phyloP scores from a whole-genome alignment of 2,329 filamentous ascomycete species.

The Neoascochyta sp. region DNA sequence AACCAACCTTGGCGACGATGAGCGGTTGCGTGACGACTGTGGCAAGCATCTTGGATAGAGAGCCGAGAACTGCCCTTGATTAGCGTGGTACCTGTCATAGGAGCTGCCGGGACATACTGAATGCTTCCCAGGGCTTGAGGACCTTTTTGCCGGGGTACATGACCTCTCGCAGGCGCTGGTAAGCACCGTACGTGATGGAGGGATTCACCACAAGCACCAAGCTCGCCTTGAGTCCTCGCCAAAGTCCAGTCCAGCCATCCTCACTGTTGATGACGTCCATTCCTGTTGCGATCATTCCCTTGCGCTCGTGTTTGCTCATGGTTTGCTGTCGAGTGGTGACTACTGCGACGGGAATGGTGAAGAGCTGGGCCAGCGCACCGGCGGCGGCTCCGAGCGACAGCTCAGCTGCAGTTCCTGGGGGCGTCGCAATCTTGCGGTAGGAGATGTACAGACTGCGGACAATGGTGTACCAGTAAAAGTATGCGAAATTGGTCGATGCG shows the following conservation, averaged over 20 bases:
- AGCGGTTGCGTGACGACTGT: slow-evolving; percentile 91
- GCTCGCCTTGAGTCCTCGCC: slow-evolving; percentile 93
- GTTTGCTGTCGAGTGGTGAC: slow-evolving; percentile 96
- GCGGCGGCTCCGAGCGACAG: slow-evolving; percentile 80
- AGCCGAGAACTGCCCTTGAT: slow-evolving; percentile 80
- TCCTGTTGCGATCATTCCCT: slow-evolving; percentile 81
- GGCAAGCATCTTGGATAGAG: slow-evolving; percentile 86
- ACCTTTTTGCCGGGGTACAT: slow-evolving; percentile 74
- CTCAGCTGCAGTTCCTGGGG: slow-evolving; percentile 77
- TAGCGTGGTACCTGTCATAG: too few relatives aligned
- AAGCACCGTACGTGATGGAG: slow-evolving; percentile 95
- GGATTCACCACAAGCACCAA: slow-evolving; percentile 94
- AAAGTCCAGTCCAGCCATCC: slow-evolving; percentile 83
- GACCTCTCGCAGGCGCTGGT: slow-evolving; percentile 76
- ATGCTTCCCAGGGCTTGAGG: slow-evolving; percentile 81
- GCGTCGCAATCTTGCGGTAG: slow-evolving; percentile 53
- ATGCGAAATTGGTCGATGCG: slow-evolving; percentile 96
- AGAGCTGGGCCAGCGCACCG: slow-evolving; percentile 87
- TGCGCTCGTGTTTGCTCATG: slow-evolving; percentile 76
- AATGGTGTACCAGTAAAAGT: slow-evolving; percentile 98
- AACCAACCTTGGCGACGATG: slow-evolving; percentile 94
- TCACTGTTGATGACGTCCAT: slow-evolving; percentile 85
- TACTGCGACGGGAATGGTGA: slow-evolving; percentile 94
- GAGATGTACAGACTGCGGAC: slow-evolving; percentile 75
- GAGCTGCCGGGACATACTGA: slow-evolving; percentile 60